A percentile compares a stretch with the other conserved stretches of the same genome.
Evolutionary conservation across 495 filamentous ascomycete genomes (phyloP).

Genomic region (Aspergillus indologenus): DNA sequence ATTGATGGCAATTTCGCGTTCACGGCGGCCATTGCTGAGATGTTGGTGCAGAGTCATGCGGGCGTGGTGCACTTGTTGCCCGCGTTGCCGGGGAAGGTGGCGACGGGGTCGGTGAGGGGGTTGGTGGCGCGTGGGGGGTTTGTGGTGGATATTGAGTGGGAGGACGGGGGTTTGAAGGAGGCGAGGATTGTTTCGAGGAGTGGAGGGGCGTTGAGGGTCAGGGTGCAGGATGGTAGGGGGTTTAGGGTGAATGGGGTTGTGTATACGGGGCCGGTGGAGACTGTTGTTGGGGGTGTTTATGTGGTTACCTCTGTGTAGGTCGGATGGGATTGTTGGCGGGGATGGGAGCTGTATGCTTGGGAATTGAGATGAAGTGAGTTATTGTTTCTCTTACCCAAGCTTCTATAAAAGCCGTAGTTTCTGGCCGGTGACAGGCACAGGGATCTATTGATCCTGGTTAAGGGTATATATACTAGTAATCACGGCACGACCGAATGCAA

Average conservation of each 20-base stretch:
- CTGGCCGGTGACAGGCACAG: no score
- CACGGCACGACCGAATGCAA: no score
- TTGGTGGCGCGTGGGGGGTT: constrained; percentile 11
- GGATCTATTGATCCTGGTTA: no score
- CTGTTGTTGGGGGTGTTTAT: background rate
- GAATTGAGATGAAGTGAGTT: no score
- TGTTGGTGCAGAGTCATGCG: constrained; percentile 17
- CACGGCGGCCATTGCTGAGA: constrained; percentile 27
- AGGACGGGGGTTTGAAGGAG: background rate
- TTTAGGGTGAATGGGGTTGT: background rate
- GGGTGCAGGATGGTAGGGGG: background rate
- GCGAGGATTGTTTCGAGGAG: background rate
- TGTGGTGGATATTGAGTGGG: constrained; percentile 9
- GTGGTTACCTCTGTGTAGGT: no score
- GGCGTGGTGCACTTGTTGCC: constrained; percentile 10
- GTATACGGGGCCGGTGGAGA: background rate
- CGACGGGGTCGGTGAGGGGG: background rate
- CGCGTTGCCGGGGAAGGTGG: background rate
- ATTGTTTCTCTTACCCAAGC: no score
- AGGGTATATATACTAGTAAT: no score
- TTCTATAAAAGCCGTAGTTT: no score
- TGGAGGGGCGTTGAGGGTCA: background rate
- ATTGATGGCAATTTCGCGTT: constrained; percentile 34
- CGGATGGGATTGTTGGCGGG: no score
- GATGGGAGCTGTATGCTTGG: no score